Conservation (phyloP, 345 rosid species). For the Lepidium didymum region DNA sequence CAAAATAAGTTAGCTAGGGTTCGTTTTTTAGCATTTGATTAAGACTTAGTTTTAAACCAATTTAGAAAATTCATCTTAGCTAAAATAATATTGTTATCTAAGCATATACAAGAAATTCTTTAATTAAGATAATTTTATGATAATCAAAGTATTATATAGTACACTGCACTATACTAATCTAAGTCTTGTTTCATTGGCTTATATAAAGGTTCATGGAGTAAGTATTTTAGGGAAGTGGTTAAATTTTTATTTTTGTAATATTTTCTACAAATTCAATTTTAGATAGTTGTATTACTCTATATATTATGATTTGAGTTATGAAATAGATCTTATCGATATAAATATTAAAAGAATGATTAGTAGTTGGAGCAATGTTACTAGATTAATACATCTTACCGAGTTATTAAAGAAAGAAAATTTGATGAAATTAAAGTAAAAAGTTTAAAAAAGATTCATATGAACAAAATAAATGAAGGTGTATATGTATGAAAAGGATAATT, state of each 20-base stretch:
- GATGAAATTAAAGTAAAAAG: neutral
- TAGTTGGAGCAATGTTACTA: neutral
- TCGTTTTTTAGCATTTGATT: slow-evolving; percentile 2
- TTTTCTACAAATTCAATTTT: no score
- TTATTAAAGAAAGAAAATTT: neutral
- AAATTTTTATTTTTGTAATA: no score
- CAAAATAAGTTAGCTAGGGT: slow-evolving; percentile 21
- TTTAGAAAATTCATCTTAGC: neutral
- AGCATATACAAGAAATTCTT: neutral
- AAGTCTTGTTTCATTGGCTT: neutral
- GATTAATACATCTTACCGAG: neutral
- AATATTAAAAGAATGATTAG: no score
- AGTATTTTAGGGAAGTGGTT: no score
- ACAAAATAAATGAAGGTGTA: neutral
- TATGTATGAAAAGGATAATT: slow-evolving; percentile 5
- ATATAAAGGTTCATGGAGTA: neutral
- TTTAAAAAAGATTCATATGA: neutral
- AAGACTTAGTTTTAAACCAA: neutral
- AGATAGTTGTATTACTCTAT: no score
- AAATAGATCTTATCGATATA: no score
- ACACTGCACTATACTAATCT: neutral
- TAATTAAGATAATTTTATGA: no score
- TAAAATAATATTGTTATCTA: neutral
- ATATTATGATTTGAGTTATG: no score
- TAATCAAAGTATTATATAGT: neutral